These are phyloP conservation scores for Uromyces viciae-fabae DNA, from an alignment of 1,284 basidiomycete genomes.

Conservation along the genomic window DNA sequence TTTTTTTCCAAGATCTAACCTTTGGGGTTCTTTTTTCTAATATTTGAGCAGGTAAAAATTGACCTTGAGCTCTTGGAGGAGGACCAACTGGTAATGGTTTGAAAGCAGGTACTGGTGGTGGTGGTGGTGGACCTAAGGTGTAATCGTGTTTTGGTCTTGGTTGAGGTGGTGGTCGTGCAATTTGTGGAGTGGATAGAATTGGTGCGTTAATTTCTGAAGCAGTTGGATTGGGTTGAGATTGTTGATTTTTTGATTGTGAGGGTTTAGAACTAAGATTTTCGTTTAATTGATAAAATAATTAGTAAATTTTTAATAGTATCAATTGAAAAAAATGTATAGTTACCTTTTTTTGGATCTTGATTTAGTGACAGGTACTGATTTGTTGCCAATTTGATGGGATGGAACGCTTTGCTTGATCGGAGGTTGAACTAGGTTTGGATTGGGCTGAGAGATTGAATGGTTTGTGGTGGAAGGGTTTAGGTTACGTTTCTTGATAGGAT, in stretches of 20 bases:
- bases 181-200: too few species aligned
- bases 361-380: background rate
- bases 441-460: background rate
- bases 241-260: slow-evolving; percentile 2
- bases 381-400: background rate
- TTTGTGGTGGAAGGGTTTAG: background rate
- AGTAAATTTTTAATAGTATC: background rate
- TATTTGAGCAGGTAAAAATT: slow-evolving; percentile 31
- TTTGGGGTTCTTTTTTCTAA: slow-evolving; percentile 39
- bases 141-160: slow-evolving; percentile 27
- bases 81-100: slow-evolving; percentile 24
- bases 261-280: slow-evolving; percentile 13
- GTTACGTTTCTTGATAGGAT: background rate
- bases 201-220: background rate
- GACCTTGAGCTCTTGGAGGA: slow-evolving; percentile 8
- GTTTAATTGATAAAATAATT: background rate
- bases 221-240: background rate
- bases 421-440: background rate
- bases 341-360: slow-evolving; percentile 8
- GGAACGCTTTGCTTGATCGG: background rate
- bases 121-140: slow-evolving; percentile 32
- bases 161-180: slow-evolving; percentile 5
- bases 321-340: too few species aligned
- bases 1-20: slow-evolving; percentile 34
- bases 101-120: slow-evolving; percentile 42